phyloP scores from a whole-genome alignment of 495 filamentous ascomycete genomes.

The Haplographium delicatum region DNA sequence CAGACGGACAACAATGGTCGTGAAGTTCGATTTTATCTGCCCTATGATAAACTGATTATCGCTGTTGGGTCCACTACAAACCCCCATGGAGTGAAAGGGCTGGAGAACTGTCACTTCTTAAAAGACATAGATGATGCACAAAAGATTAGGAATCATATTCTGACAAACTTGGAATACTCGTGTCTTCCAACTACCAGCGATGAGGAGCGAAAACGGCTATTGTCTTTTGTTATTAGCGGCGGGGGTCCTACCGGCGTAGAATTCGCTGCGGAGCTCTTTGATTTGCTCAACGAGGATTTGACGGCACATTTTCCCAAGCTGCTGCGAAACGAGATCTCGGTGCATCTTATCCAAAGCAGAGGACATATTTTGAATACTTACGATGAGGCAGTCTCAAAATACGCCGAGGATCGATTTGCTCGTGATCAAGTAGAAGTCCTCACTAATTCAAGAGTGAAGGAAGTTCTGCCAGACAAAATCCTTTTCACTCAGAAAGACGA shows the following conservation, averaged over 20 bases:
- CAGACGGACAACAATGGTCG: conserved; percentile 67
- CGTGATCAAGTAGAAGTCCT: conserved; percentile 87
- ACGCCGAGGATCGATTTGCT: conserved; percentile 84
- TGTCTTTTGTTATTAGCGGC: conserved; percentile 93
- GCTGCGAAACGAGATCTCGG: conserved; percentile 91
- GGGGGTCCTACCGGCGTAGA: conserved; percentile 97
- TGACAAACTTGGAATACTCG: conserved; percentile 88
- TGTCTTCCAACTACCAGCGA: conserved; percentile 89
- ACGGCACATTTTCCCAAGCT: conserved; percentile 78
- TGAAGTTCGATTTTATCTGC: conserved; percentile 79
- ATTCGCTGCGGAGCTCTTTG: conserved; percentile 93
- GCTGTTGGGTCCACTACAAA: conserved; percentile 91
- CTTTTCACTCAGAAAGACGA: conserved; percentile 78
- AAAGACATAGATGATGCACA: conserved; percentile 92
- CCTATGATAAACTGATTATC: conserved; percentile 97
- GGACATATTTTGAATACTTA: conserved; percentile 97
- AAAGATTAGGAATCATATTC: conserved; percentile 79
- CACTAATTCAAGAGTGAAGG: conserved; percentile 87
- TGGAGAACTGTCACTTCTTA: conserved; percentile 90
- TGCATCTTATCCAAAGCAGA: conserved; percentile 92
- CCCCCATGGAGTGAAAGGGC: conserved; percentile 90
- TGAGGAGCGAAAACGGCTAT: conserved; percentile 76
- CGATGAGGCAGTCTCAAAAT: conserved; percentile 88
- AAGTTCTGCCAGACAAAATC: conserved; percentile 77
- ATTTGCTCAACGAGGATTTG: conserved; percentile 94